A percentile compares a stretch with the other conserved stretches of the same genome.
phyloP scores from a whole-genome alignment of 805 yeast species.

The Candida argentea region DNA sequence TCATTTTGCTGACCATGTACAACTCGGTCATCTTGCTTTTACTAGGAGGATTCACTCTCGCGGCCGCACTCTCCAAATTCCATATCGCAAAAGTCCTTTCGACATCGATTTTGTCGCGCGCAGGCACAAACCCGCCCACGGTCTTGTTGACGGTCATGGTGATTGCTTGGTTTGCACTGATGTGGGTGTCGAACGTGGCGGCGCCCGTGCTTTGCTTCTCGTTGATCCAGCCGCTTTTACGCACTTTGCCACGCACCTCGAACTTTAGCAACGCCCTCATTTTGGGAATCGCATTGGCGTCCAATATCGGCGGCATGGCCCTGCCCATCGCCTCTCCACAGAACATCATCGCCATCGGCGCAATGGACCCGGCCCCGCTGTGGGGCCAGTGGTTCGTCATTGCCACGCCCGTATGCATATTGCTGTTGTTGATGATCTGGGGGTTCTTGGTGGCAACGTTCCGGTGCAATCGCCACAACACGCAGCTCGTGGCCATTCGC shows the following conservation, averaged over 20 bases:
- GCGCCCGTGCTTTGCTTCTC: conserved; percentile 47
- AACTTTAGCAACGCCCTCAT: conserved; percentile 31
- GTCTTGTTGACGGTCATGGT: conserved; percentile 41
- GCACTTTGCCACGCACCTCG: conserved; percentile 33
- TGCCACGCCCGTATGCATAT: conserved; percentile 36
- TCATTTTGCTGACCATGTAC: conserved; percentile 42
- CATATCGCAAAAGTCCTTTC: conserved; percentile 41
- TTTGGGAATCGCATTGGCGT: conserved; percentile 40
- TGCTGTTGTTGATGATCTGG: conserved; percentile 34
- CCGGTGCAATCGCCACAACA: conserved; percentile 38
- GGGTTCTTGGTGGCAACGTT: conserved; percentile 46
- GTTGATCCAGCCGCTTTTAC: conserved; percentile 37
- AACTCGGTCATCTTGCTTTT: conserved; percentile 40
- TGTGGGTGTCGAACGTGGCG: conserved; percentile 52
- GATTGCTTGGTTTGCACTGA: conserved; percentile 41
- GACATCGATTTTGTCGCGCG: conserved; percentile 37
- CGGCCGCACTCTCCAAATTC: conserved; percentile 45
- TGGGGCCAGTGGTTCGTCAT: conserved; percentile 52
- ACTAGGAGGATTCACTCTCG: conserved; percentile 45
- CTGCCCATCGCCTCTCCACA: conserved; percentile 48
- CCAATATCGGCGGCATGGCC: conserved; percentile 47
- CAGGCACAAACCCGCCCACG: conserved; percentile 41
- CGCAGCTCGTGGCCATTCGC: conserved; percentile 45
- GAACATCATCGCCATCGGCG: conserved; percentile 43
- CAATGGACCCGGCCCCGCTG: conserved; percentile 41